Percentiles rank a stretch among this genome's conserved stretches.
Evolutionary conservation across 2,329 filamentous ascomycete genomes (phyloP).

Genomic region (Neonectria punicea): DNA sequence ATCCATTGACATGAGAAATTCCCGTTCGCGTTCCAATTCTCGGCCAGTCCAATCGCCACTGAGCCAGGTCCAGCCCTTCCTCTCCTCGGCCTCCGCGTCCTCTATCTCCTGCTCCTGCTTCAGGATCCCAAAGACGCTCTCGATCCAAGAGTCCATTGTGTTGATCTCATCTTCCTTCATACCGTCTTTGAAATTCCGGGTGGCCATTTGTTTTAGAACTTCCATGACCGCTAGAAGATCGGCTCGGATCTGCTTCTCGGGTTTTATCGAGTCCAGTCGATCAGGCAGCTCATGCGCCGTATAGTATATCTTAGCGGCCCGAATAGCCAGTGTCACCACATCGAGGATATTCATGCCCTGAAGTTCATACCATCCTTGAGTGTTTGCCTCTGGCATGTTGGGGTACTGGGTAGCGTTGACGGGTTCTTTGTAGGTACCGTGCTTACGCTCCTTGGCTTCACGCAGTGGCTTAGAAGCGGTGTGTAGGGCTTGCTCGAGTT

Average conservation of each 20-base stretch:
- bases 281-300: constrained; percentile 90
- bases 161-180: constrained; percentile 80
- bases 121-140: constrained; percentile 80
- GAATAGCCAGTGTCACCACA: constrained; percentile 92
- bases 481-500: constrained; percentile 73
- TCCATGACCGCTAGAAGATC: constrained; percentile 90
- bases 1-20: constrained; percentile 83
- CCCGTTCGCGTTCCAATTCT: constrained; percentile 81
- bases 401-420: constrained; percentile 45
- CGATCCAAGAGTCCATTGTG: constrained; percentile 83
- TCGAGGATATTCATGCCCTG: constrained; percentile 94
- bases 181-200: constrained; percentile 85
- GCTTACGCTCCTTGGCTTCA: constrained; percentile 60
- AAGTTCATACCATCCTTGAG: constrained; percentile 82
- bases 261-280: constrained; percentile 85
- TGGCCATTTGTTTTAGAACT: constrained; percentile 89
- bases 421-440: constrained; percentile 42
- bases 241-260: constrained; percentile 84
- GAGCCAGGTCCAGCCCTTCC: constrained; percentile 83
- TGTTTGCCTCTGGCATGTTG: constrained; percentile 57
- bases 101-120: constrained; percentile 82
- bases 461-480: constrained; percentile 75
- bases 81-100: constrained; percentile 74
- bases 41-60: constrained; percentile 78
- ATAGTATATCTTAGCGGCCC: constrained; percentile 96